Conservation (phyloP, 202 grass and related monocot species). For the Alloteropsis angusta region DNA sequence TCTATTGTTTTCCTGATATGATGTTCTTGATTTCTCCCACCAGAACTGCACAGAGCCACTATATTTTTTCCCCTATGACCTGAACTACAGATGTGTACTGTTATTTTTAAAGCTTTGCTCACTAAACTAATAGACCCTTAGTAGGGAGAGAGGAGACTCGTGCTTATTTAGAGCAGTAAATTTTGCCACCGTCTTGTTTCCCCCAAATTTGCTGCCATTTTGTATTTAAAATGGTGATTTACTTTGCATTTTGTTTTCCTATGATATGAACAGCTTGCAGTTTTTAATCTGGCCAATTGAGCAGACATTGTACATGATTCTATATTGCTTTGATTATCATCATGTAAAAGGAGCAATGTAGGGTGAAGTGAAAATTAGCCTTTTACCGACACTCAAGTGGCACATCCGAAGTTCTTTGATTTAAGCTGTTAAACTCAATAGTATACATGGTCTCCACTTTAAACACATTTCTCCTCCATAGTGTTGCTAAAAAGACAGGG, state of each 20-base stretch:
- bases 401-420: not conserved
- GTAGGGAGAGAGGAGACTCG: not conserved
- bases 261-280: not conserved
- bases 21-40: slow-evolving; percentile 1
- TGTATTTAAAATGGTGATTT: not conserved
- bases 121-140: not conserved
- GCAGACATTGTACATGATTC: not conserved
- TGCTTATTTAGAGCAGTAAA: not conserved
- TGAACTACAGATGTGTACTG: not conserved
- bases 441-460: not conserved
- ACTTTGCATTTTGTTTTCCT: not conserved
- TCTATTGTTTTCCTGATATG: not conserved
- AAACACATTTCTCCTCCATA: not conserved
- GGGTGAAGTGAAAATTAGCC: not conserved
- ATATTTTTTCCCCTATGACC: not conserved
- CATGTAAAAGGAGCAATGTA: not conserved
- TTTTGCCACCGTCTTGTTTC: not conserved
- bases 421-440: not conserved
- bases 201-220: not conserved
- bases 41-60: not conserved
- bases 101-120: not conserved
- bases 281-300: not conserved
- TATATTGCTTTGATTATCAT: not conserved
- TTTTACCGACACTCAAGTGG: not conserved
- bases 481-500: too few relatives aligned